A percentile compares a stretch with the other conserved stretches of the same genome.
These are phyloP conservation scores for Argentina anserina DNA, from an alignment of 306 rosid genomes.

Conservation along the genomic window DNA sequence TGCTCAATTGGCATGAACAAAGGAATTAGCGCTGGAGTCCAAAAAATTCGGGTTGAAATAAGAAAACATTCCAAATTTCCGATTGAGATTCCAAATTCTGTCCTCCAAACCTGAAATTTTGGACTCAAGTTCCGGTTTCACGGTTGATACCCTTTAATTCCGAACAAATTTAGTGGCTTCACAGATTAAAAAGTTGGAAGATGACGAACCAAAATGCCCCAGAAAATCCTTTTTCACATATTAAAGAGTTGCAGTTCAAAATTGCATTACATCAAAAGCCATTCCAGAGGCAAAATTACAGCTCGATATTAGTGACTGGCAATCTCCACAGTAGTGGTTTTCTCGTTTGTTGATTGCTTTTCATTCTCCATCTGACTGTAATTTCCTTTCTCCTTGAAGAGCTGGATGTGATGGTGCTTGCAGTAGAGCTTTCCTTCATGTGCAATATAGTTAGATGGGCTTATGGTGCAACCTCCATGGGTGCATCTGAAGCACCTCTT, in stretches of 20 bases:
- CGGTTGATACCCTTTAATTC: neutral
- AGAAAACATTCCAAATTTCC: neutral
- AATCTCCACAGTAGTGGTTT: constrained; percentile 22
- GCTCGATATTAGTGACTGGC: neutral
- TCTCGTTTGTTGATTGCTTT: constrained; percentile 9
- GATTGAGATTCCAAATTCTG: neutral
- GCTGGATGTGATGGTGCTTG: constrained; percentile 85
- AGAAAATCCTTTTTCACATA: neutral
- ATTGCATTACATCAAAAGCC: neutral
- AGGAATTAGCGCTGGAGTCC: neutral
- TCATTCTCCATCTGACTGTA: constrained; percentile 69
- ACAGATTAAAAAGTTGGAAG: neutral
- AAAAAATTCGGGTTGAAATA: neutral
- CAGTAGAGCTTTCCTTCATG: constrained; percentile 79
- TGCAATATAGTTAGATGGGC: constrained; percentile 58
- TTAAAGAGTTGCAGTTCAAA: neutral
- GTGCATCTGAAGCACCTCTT: constrained; percentile 72
- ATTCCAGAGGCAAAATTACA: neutral
- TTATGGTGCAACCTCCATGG: constrained; percentile 72
- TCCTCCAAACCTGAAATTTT: neutral
- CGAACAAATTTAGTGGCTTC: neutral
- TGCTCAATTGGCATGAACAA: neutral
- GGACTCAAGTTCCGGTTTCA: neutral
- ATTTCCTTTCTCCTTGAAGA: constrained; percentile 70
- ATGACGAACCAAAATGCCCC: neutral